These are phyloP conservation scores for Nectriaceae sp. DNA, from an alignment of 2,329 filamentous ascomycete genomes.

Conservation along the genomic window DNA sequence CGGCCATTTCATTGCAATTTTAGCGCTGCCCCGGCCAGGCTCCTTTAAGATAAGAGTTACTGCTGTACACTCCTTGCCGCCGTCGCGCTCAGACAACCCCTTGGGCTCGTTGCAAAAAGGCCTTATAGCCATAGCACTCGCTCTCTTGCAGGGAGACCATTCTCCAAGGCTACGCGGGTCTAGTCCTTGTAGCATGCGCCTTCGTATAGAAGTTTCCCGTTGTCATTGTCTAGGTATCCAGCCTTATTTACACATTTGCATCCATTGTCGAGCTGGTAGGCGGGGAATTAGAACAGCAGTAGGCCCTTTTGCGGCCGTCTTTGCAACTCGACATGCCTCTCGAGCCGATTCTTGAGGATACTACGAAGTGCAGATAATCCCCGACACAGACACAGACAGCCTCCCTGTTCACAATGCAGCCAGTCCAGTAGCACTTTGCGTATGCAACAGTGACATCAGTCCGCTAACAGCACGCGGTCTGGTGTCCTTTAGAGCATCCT, in stretches of 20 bases:
- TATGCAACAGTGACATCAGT: conserved; percentile 5
- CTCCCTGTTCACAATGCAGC: conserved; percentile 2
- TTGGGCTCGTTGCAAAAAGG: no score
- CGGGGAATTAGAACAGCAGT: background rate
- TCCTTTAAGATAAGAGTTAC: no score
- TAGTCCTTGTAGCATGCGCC: background rate
- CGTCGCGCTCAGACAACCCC: no score
- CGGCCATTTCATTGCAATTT: no score
- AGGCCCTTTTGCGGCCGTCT: background rate
- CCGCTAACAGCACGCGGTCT: conserved; percentile 16
- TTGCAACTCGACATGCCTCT: background rate
- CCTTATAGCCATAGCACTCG: no score
- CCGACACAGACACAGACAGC: background rate
- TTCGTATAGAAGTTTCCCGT: background rate
- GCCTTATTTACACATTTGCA: background rate
- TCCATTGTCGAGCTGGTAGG: background rate
- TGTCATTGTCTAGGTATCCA: background rate
- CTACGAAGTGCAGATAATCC: background rate
- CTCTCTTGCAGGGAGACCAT: no score
- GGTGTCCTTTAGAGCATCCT: conserved; percentile 10
- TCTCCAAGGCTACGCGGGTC: no score
- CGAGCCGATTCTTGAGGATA: background rate
- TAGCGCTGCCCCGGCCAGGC: no score
- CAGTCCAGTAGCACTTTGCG: conserved; percentile 14
- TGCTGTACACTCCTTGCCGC: no score